Evolutionary conservation across 148 eudicot species (phyloP), one percentile per base, ranked within the genome.

Genomic region (Agrostemma githago): DNA sequence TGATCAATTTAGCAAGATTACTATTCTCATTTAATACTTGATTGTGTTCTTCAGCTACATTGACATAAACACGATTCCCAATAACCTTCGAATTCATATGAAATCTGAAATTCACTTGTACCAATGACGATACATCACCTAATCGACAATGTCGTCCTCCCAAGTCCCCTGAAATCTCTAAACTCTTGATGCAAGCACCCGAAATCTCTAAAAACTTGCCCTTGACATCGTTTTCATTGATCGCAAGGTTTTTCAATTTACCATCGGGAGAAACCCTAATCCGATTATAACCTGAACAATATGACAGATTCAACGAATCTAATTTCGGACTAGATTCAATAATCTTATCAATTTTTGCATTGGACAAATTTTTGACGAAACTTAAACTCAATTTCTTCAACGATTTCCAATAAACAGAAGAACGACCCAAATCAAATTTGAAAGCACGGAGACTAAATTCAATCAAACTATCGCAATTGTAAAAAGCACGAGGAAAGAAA

Each of bases 111-210:
- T 0, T 43, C 8, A 41, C 67, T 59, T 59, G 38, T n/a, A 44
- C 60, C 61, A 76, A 68, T 37, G 79, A 76, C n/a, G 43, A 20
- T 4, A 76, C 61, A 42, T 68, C 26, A 11, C 60, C 46, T 15
- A 76, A 15, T 26, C 26, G 48, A 40, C 67, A 68, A 16, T 59
- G 51, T 15, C 4, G 8, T 0, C 9, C 9, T 16, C 3, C 34
- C 59, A 76, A 1, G 17, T n/a, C 59, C 21, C 73, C 78, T 26
- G 20, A 51, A 69, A 76, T 76, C 44, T 68, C 68, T 54, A 76
- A 70, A 10, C 40, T 58, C 8, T 3, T 20, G 20, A 76, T 40
- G 44, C 62, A 8, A 6, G 78, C 73, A 14, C 37, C 73, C 53
- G 39, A 42, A 34, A 76, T 43, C 53, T 59, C 48, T 54, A 76